Percentiles rank a stretch among this genome's conserved stretches.
Conservation (phyloP, 2,329 filamentous ascomycete genomes). For the Xylaria sp. region DNA sequence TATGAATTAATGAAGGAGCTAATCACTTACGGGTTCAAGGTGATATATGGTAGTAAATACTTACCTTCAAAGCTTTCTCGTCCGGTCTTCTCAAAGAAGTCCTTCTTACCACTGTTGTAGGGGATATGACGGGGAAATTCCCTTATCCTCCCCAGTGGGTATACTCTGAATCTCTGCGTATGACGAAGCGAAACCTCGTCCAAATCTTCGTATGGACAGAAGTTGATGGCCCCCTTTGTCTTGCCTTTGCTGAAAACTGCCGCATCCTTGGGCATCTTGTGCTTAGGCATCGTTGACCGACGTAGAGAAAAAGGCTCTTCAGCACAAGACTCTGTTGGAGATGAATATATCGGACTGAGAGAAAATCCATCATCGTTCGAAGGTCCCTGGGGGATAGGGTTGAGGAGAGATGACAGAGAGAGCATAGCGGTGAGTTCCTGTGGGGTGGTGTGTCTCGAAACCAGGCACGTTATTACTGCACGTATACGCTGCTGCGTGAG, state of each 20-base stretch:
- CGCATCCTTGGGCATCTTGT: conserved; percentile 70
- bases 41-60: conserved; percentile 31
- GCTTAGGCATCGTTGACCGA: conserved; percentile 47
- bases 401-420: conserved; percentile 69
- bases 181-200: conserved; percentile 61
- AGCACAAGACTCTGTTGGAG: conserved; percentile 43
- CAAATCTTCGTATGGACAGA: conserved; percentile 72
- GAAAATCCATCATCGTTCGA: conserved; percentile 48
- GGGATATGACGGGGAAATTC: conserved; percentile 78
- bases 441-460: conserved; percentile 47
- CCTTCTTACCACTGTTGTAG: conserved; percentile 93
- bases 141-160: conserved; percentile 67
- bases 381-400: conserved; percentile 58
- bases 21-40: background rate
- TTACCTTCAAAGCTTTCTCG: conserved; percentile 87
- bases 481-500: conserved; percentile 35
- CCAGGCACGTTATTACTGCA: conserved; percentile 43
- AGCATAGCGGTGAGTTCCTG: conserved; percentile 57
- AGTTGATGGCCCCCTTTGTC: conserved; percentile 72
- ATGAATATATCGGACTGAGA: conserved; percentile 48
- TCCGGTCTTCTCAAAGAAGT: conserved; percentile 84
- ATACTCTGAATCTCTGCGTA: conserved; percentile 69
- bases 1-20: conserved; percentile 29
- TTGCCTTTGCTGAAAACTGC: conserved; percentile 66
- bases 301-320: conserved; percentile 42